Percentiles rank a stretch among this genome's conserved stretches.
Conservation (phyloP, 306 rosid species). For the Abrus precatorius region DNA sequence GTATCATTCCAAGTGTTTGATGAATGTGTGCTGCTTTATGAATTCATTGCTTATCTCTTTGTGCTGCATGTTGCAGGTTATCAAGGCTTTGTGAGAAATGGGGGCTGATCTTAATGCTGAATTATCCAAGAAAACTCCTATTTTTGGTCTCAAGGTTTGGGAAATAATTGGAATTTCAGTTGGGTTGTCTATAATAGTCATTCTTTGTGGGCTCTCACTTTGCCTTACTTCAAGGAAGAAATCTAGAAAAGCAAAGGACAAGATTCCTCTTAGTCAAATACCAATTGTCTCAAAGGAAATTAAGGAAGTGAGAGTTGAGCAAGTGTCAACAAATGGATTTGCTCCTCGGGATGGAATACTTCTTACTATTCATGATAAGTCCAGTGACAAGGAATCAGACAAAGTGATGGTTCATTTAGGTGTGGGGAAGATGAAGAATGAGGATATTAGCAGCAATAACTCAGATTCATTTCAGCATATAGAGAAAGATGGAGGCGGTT, state of each 20-base stretch:
- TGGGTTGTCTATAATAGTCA: slow-evolving; percentile 71
- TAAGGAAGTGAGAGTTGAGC: slow-evolving; percentile 89
- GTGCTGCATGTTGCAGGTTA: slow-evolving; percentile 57
- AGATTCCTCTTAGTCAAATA: slow-evolving; percentile 72
- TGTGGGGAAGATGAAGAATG: slow-evolving; percentile 70
- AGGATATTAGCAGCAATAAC: slow-evolving; percentile 63
- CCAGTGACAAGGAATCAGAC: slow-evolving; percentile 79
- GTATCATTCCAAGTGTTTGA: slow-evolving; percentile 24
- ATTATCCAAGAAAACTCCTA: slow-evolving; percentile 71
- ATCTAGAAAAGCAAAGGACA: slow-evolving; percentile 65
- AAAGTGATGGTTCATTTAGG: slow-evolving; percentile 84
- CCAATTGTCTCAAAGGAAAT: slow-evolving; percentile 92
- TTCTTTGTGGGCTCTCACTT: slow-evolving; percentile 73
- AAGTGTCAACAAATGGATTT: slow-evolving; percentile 70
- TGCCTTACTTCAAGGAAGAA: slow-evolving; percentile 83
- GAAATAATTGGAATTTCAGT: slow-evolving; percentile 85
- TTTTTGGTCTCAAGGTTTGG: slow-evolving; percentile 85
- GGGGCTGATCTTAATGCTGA: slow-evolving; percentile 69
- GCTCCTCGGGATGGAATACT: slow-evolving; percentile 86
- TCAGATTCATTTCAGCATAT: slow-evolving; percentile 78
- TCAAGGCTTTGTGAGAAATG: slow-evolving; percentile 56
- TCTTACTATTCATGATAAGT: slow-evolving; percentile 84
- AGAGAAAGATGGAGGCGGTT: slow-evolving; percentile 69
- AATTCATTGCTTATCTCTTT: slow-evolving; percentile 35
- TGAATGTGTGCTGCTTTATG: slow-evolving; percentile 33